Conservation (phyloP, 2,329 filamentous ascomycete species). For the Cladophialophora chaetospira region DNA sequence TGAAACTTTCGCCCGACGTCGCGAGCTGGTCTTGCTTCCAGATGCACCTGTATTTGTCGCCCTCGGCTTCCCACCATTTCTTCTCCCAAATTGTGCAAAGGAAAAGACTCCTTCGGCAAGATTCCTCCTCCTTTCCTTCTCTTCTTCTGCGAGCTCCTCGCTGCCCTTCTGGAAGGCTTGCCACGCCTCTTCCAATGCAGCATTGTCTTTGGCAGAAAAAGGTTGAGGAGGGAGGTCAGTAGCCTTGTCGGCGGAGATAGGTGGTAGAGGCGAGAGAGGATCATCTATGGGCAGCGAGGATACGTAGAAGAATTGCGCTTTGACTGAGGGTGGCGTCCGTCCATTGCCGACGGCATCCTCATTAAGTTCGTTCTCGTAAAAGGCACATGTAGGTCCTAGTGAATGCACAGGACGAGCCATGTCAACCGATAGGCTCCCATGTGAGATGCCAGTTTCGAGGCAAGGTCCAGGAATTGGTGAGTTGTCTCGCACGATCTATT, state of each 20-base stretch:
- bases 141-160: constrained; percentile 9
- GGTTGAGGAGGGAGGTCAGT: constrained; percentile 67
- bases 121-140: constrained; percentile 18
- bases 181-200: constrained; percentile 78
- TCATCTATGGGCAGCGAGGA: constrained; percentile 84
- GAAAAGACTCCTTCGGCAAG: constrained; percentile 26
- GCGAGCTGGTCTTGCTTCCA: background rate
- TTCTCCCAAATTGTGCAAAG: constrained; percentile 28
- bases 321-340: constrained; percentile 58
- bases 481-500: background rate
- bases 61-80: background rate
- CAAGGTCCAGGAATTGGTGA: too few species aligned
- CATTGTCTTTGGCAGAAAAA: constrained; percentile 77
- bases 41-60: background rate
- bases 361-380: constrained; percentile 38
- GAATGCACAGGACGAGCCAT: constrained; percentile 57
- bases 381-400: constrained; percentile 61
- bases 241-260: constrained; percentile 51
- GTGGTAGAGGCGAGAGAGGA: constrained; percentile 70
- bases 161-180: constrained; percentile 51
- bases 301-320: constrained; percentile 81
- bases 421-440: background rate
- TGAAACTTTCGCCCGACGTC: background rate
- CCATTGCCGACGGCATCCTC: constrained; percentile 23
- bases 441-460: too few species aligned